A percentile compares a stretch with the other conserved stretches of the same genome.
Conservation (phyloP, 768 basidiomycete species). For the Hirschioporus abietinus region DNA sequence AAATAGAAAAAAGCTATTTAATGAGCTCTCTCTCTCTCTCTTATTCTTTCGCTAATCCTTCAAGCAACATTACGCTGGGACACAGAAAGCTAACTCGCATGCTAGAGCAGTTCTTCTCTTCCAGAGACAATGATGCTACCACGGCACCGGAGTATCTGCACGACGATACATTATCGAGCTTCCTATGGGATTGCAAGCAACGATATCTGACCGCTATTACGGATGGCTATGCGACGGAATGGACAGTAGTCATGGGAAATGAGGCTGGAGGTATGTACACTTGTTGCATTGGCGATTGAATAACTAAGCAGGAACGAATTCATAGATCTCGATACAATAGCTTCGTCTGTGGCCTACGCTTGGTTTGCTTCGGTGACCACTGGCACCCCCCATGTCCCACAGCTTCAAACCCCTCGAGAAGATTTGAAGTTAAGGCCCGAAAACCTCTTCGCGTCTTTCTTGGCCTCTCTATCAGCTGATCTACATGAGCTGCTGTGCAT, state of each 20-base stretch:
- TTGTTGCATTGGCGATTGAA: background rate
- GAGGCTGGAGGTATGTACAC: conserved; percentile 80
- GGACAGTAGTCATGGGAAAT: conserved; percentile 92
- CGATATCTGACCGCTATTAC: conserved; percentile 55
- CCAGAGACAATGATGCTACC: too few relatives aligned
- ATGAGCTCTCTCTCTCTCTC: too few relatives aligned
- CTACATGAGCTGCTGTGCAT: conserved; percentile 55
- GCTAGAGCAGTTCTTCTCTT: too few relatives aligned
- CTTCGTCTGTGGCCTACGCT: conserved; percentile 80
- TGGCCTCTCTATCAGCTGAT: conserved; percentile 48
- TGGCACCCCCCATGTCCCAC: conserved; percentile 57
- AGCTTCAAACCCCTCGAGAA: conserved; percentile 60
- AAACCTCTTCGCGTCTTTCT: conserved; percentile 70
- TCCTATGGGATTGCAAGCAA: conserved; percentile 43
- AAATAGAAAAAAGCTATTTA: too few relatives aligned
- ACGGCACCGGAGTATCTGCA: too few relatives aligned
- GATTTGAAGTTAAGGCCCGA: conserved; percentile 85
- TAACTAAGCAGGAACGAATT: background rate
- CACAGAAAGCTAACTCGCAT: too few relatives aligned
- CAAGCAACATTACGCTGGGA: too few relatives aligned
- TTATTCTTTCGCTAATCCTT: too few relatives aligned
- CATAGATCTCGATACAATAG: conserved; percentile 85
- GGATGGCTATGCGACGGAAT: conserved; percentile 45
- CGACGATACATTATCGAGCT: conserved; percentile 30
- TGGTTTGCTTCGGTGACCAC: conserved; percentile 61